phyloP scores from a whole-genome alignment of 352 stramenopile genomes.

The Phytopythium helicoides region DNA sequence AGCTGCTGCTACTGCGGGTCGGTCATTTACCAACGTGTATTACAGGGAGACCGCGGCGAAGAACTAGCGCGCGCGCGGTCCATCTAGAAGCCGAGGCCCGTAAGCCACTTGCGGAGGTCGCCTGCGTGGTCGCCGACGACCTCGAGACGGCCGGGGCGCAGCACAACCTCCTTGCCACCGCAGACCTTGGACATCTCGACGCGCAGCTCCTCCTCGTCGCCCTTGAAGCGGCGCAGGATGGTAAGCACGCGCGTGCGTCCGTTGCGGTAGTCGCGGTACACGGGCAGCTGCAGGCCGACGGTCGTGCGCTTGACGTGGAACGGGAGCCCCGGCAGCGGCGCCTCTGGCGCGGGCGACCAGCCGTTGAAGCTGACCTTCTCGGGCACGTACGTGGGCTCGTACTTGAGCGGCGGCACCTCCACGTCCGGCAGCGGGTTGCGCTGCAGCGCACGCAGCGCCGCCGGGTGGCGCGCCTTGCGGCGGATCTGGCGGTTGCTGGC shows the following conservation, averaged over 20 bases:
- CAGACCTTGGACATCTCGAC: constrained; percentile 87
- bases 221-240: constrained; percentile 78
- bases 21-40: too few species aligned
- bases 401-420: constrained; percentile 76
- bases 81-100: constrained; percentile 75
- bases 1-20: too few species aligned
- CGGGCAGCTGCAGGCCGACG: constrained; percentile 72
- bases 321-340: constrained; percentile 56
- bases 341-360: constrained; percentile 74
- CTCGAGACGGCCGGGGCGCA: constrained; percentile 72
- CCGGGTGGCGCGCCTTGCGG: constrained; percentile 75
- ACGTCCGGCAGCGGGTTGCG: constrained; percentile 51
- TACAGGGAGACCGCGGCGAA: too few species aligned
- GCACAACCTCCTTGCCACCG: constrained; percentile 63
- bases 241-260: constrained; percentile 85
- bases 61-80: too few species aligned
- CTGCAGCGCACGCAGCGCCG: constrained; percentile 62
- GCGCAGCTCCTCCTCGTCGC: constrained; percentile 72
- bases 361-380: constrained; percentile 88
- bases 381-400: constrained; percentile 75
- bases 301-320: constrained; percentile 84
- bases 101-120: constrained; percentile 84
- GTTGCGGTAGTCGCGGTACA: constrained; percentile 87
- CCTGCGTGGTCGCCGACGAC: constrained; percentile 69
- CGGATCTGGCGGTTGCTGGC: constrained; percentile 86